These are phyloP conservation scores for Cyclotella choctawhatcheeana DNA, from an alignment of 108 stramenopile species.

Conservation along the genomic window DNA sequence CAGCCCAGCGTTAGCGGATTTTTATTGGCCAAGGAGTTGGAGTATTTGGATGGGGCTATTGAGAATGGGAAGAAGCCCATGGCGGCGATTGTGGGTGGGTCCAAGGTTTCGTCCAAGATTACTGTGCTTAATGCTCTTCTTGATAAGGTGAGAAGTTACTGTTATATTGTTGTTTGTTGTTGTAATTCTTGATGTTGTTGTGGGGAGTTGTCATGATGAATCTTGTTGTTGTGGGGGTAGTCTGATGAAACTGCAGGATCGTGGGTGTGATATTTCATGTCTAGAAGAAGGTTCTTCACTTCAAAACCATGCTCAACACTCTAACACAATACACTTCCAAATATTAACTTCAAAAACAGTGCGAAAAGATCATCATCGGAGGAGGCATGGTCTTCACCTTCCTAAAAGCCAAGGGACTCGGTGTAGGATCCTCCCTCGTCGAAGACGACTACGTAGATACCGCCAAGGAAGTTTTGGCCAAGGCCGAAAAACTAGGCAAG, in stretches of 20 bases:
- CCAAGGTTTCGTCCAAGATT: constrained; percentile 99
- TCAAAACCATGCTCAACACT: too few relatives aligned
- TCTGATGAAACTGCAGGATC: too few relatives aligned
- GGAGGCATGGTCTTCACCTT: constrained; percentile 99
- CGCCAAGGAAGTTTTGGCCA: constrained; percentile 94
- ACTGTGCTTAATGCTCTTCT: constrained; percentile 98
- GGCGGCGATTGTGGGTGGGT: constrained; percentile 99
- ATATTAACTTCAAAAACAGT: too few relatives aligned
- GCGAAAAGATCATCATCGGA: constrained; percentile 98
- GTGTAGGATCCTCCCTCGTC: constrained; percentile 93
- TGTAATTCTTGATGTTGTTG: neutral
- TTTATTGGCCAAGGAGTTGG: constrained; percentile 98
- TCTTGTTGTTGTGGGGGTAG: too few relatives aligned
- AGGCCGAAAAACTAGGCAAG: constrained; percentile 94
- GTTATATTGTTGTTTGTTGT: neutral
- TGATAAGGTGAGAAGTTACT: constrained; percentile 69
- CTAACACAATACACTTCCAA: too few relatives aligned
- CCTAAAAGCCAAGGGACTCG: constrained; percentile 96
- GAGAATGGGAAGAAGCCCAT: constrained; percentile 96
- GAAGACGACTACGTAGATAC: constrained; percentile 98
- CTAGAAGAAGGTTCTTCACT: too few relatives aligned
- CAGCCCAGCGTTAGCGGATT: constrained; percentile 91
- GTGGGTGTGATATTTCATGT: too few relatives aligned
- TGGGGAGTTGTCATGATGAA: neutral
- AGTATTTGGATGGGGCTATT: constrained; percentile 98